Evolutionary conservation across 768 basidiomycete species (phyloP), one percentile per base, ranked within the genome.

Genomic region (Tylopilus cervinicoccineus): DNA sequence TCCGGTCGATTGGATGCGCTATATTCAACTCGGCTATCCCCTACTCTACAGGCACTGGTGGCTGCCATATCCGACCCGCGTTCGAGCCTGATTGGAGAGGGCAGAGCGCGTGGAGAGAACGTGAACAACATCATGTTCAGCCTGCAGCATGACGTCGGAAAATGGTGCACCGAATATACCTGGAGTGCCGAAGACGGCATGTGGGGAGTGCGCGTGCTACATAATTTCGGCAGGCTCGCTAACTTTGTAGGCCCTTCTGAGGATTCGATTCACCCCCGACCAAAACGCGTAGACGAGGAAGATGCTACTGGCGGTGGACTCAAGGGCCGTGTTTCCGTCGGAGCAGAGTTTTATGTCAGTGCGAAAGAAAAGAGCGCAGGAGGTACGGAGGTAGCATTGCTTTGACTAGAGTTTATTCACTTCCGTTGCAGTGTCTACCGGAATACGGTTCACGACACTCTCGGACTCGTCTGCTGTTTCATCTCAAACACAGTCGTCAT

Each of bases 181-280:
- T 97, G 88, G 76, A 93, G 92, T 55, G 89, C 90, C 2, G 89
- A 93, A 56, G 95, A 97, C 58, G 84, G 85, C 17, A 95, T 98
- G 92, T 86, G 84, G 75, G 95, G 95, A 14, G 66, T 92, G 16
- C 79, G 88, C 16, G 78, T 92, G 16, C 75, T 98, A 41, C 92
- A 93, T 63, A 96, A 98, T 62, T 97, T 96, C 70, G 93, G 93
- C 13, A 80, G 78, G 66, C 70, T 84, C 4, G 80, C 76, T 14
- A 57, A 54, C 43, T 50, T 67, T 12, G 58, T 58, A 6, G 71
- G 71, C 62, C 61, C 59, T 53, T 73, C 67, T 54, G 73, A 72
- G 23, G 63, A 64, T 52, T 56, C 54, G 19, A 56, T 55, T 19
- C 53, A 55, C 12, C 60, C 63, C 37, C 72, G 74, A 37, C 67